These are phyloP conservation scores for Acanthochlamys bracteata DNA, from an alignment of 106 monocot genomes.

Conservation along the genomic window DNA sequence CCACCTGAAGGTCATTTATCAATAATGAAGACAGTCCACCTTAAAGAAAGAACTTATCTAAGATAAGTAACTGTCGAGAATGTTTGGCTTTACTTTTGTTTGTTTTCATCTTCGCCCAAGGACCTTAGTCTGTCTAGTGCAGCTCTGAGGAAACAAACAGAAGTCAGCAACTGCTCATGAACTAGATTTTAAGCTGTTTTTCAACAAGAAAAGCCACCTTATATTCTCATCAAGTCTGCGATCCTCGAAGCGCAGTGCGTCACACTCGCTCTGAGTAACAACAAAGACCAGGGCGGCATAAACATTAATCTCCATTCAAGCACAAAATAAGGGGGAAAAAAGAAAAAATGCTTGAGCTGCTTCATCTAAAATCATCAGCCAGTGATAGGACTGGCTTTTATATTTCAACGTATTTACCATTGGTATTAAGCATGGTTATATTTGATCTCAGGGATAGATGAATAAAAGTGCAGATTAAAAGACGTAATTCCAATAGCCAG, in stretches of 20 bases:
- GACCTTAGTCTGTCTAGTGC: constrained; percentile 42
- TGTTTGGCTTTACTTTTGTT: constrained; percentile 28
- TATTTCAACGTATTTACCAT: no score
- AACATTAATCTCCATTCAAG: background rate
- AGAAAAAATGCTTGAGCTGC: background rate
- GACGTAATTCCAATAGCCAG: no score
- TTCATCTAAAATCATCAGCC: no score
- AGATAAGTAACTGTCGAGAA: background rate
- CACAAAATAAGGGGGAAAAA: background rate
- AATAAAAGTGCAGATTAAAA: no score
- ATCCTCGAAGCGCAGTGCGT: constrained; percentile 37
- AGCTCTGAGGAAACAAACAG: constrained; percentile 33
- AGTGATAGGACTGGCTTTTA: no score
- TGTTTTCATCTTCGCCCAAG: constrained; percentile 32
- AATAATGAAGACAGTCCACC: background rate
- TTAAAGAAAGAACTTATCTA: background rate
- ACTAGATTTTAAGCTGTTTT: background rate
- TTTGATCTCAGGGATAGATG: no score
- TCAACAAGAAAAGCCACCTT: constrained; percentile 30
- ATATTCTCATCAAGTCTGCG: constrained; percentile 44
- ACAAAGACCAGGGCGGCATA: background rate
- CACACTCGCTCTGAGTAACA: constrained; percentile 42
- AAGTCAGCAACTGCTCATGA: background rate
- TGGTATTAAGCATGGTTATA: no score
- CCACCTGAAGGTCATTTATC: constrained; percentile 30